Conservation (phyloP, 495 filamentous ascomycete genomes). For the Hypoxylon rickii region DNA sequence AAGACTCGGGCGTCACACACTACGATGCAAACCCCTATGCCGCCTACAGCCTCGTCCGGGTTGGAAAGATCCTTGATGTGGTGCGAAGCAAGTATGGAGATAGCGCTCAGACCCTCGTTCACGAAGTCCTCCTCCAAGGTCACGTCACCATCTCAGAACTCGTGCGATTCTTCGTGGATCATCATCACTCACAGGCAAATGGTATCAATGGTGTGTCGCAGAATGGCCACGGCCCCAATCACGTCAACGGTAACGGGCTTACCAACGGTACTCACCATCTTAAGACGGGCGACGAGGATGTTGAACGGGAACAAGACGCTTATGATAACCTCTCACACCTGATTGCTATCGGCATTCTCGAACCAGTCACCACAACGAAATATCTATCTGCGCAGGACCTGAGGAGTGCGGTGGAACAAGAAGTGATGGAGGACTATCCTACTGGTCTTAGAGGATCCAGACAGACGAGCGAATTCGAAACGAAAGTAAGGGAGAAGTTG, state of each 20-base stretch:
- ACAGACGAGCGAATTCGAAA: conserved; percentile 58
- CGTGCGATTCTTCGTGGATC: conserved; percentile 47
- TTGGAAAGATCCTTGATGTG: conserved; percentile 79
- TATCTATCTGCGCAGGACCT: conserved; percentile 49
- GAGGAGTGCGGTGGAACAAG: conserved; percentile 43
- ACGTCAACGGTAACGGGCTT: conserved; percentile 24
- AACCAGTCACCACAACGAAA: conserved; percentile 42
- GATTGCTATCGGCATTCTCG: conserved; percentile 51
- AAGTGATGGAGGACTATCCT: conserved; percentile 47
- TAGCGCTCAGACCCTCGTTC: conserved; percentile 70
- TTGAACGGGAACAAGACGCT: conserved; percentile 39
- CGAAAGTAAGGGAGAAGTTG: conserved; percentile 59
- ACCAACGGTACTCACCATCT: conserved; percentile 8
- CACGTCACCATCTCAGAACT: conserved; percentile 77
- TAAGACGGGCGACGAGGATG: conserved; percentile 26
- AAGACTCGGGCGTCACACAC: conserved; percentile 64
- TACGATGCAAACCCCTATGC: conserved; percentile 79
- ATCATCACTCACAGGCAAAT: conserved; percentile 40
- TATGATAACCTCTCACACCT: conserved; percentile 49
- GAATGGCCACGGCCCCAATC: conserved; percentile 19
- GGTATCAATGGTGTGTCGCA: conserved; percentile 15
- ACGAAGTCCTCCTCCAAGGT: conserved; percentile 75
- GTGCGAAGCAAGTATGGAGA: conserved; percentile 71
- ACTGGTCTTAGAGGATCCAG: conserved; percentile 54
- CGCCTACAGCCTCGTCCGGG: conserved; percentile 78